phyloP scores from a whole-genome alignment of 208 protist genomes.

The Wallacemonas sp. region DNA sequence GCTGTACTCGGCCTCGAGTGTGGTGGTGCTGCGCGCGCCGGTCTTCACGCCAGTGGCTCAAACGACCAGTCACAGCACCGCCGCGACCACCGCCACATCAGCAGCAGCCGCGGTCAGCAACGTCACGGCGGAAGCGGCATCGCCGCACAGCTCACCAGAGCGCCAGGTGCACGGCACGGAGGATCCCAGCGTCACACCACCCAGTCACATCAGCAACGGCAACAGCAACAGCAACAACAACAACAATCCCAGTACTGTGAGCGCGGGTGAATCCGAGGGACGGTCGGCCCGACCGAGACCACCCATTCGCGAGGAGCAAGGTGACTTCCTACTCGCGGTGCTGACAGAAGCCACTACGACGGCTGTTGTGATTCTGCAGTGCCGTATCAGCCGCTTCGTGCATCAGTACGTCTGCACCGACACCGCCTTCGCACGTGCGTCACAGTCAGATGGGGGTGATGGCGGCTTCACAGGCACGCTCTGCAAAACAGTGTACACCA shows the following conservation, averaged over 20 bases:
- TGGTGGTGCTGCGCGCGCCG: not conserved
- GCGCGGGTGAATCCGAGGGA: not conserved
- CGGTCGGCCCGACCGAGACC: not conserved
- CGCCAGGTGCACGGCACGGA: too few species aligned
- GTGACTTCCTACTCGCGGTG: not conserved
- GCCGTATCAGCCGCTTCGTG: not conserved
- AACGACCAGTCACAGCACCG: not conserved
- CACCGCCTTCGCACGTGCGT: not conserved
- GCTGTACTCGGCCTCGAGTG: not conserved
- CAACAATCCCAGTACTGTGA: not conserved
- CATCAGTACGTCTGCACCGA: not conserved
- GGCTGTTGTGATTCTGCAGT: not conserved
- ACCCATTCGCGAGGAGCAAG: not conserved
- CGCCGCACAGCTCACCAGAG: too few species aligned
- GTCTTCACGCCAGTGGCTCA: not conserved
- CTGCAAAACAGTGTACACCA: not conserved
- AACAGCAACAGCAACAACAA: slow-evolving; percentile 17
- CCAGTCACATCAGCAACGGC: not conserved
- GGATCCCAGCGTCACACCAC: too few species aligned
- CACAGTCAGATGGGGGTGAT: not conserved
- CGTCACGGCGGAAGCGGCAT: too few species aligned
- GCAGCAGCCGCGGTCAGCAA: too few species aligned
- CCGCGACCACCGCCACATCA: too few species aligned
- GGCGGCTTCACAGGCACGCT: not conserved
- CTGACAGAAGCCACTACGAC: not conserved